phyloP scores from a whole-genome alignment of 345 rosid species.

The Gossypium sturtianum region DNA sequence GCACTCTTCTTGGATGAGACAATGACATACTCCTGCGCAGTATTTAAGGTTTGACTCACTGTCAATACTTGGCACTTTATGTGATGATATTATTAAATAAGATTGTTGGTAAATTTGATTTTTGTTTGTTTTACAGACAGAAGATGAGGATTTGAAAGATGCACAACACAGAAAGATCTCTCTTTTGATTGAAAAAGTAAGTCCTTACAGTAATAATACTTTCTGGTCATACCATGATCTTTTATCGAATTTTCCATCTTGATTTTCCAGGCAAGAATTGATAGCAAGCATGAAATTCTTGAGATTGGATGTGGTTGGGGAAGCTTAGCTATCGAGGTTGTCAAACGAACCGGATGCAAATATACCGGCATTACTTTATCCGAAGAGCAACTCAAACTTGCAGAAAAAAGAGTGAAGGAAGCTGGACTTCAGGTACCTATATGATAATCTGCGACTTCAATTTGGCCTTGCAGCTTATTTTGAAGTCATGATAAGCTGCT shows the following conservation, averaged over 20 bases:
- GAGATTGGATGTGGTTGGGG: slow-evolving; percentile 98
- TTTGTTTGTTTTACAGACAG: slow-evolving; percentile 29
- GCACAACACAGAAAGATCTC: slow-evolving; percentile 77
- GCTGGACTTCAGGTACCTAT: slow-evolving; percentile 74
- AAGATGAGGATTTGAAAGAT: slow-evolving; percentile 55
- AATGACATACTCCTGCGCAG: slow-evolving; percentile 79
- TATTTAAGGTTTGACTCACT: slow-evolving; percentile 55
- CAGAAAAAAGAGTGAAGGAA: slow-evolving; percentile 66
- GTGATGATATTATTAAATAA: background rate
- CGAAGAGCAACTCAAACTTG: slow-evolving; percentile 64
- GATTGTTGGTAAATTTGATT: background rate
- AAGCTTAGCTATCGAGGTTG: slow-evolving; percentile 76
- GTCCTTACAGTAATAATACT: background rate
- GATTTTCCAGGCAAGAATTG: slow-evolving; percentile 47
- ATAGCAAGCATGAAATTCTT: slow-evolving; percentile 55
- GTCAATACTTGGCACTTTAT: background rate
- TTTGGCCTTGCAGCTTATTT: background rate
- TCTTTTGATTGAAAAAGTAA: slow-evolving; percentile 67
- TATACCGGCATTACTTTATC: slow-evolving; percentile 86
- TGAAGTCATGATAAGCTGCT: background rate
- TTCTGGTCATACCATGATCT: background rate
- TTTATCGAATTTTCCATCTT: background rate
- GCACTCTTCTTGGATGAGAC: slow-evolving; percentile 77
- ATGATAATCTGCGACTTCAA: background rate
- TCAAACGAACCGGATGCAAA: slow-evolving; percentile 78